Percentiles rank a stretch among this genome's conserved stretches.
Conservation (phyloP, 306 rosid genomes). For the Spatholobus suberectus region DNA sequence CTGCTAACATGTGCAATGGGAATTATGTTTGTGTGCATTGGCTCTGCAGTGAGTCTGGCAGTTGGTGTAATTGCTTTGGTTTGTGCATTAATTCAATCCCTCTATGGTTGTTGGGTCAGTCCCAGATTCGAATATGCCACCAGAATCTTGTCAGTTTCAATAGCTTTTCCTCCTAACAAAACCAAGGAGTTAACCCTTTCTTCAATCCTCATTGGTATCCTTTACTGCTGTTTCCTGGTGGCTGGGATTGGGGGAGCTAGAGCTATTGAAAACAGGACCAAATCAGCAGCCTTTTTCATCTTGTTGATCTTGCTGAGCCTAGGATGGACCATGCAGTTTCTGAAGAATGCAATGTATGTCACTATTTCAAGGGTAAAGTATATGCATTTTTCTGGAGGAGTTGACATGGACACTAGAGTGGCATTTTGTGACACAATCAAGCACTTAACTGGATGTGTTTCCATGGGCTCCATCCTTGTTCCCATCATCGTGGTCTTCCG, state of each 20-base stretch:
- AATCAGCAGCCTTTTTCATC: conserved; percentile 49
- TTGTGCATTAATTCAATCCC: conserved; percentile 57
- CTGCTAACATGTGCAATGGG: conserved; percentile 60
- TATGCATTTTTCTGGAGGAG: conserved; percentile 45
- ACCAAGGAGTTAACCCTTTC: conserved; percentile 37
- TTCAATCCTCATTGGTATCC: conserved; percentile 42
- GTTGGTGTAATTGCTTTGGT: conserved; percentile 55
- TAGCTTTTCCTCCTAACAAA: conserved; percentile 51
- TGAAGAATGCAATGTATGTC: conserved; percentile 65
- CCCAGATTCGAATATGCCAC: conserved; percentile 57
- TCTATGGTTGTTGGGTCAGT: conserved; percentile 75
- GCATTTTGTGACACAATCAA: conserved; percentile 59
- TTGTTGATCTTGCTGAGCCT: conserved; percentile 64
- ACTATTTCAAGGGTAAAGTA: conserved; percentile 68
- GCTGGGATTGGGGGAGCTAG: conserved; percentile 72
- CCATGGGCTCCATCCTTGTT: conserved; percentile 64
- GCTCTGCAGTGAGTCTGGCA: conserved; percentile 49
- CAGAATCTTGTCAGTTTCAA: conserved; percentile 54
- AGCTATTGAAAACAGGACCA: conserved; percentile 49
- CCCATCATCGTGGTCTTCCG: conserved; percentile 56
- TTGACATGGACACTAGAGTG: conserved; percentile 34
- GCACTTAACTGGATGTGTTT: conserved; percentile 61
- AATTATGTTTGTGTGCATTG: conserved; percentile 48
- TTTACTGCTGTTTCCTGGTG: conserved; percentile 61
- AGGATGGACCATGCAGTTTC: conserved; percentile 78